phyloP scores from a whole-genome alignment of 2,329 filamentous ascomycete genomes.

The Zymoseptoria passerinii region DNA sequence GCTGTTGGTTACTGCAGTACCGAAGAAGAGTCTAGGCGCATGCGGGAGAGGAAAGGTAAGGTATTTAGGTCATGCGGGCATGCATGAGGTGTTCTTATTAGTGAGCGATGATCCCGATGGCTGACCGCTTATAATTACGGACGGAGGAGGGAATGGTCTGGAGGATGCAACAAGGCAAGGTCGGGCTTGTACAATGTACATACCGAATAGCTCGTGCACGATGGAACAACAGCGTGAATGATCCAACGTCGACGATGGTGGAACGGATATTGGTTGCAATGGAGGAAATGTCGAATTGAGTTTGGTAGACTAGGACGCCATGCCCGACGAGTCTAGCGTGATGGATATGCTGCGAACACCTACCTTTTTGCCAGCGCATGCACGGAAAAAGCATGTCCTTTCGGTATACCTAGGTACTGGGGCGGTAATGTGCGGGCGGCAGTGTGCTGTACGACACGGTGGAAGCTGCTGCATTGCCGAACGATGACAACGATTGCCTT shows the following conservation, averaged over 20 bases:
- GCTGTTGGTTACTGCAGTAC: neutral
- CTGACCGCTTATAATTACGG: neutral
- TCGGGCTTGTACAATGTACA: slow-evolving; percentile 4
- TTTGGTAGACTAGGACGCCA: neutral
- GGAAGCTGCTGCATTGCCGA: neutral
- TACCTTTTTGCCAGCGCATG: slow-evolving; percentile 1
- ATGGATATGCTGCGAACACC: neutral
- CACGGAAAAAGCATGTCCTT: neutral
- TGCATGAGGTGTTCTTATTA: neutral
- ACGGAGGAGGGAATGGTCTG: neutral
- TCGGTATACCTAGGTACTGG: neutral
- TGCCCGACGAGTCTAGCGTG: neutral
- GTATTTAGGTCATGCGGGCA: neutral
- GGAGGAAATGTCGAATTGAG: neutral
- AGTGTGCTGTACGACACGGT: neutral
- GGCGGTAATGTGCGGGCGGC: neutral
- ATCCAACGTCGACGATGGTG: neutral
- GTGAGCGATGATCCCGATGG: neutral
- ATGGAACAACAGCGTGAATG: neutral
- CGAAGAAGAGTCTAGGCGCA: neutral
- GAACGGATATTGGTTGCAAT: neutral
- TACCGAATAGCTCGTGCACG: slow-evolving; percentile 6
- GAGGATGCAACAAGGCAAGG: neutral
- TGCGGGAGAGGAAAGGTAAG: neutral
- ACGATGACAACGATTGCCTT: neutral